phyloP scores from a whole-genome alignment of 2,329 filamentous ascomycete species.

The Fulvia fulva region DNA sequence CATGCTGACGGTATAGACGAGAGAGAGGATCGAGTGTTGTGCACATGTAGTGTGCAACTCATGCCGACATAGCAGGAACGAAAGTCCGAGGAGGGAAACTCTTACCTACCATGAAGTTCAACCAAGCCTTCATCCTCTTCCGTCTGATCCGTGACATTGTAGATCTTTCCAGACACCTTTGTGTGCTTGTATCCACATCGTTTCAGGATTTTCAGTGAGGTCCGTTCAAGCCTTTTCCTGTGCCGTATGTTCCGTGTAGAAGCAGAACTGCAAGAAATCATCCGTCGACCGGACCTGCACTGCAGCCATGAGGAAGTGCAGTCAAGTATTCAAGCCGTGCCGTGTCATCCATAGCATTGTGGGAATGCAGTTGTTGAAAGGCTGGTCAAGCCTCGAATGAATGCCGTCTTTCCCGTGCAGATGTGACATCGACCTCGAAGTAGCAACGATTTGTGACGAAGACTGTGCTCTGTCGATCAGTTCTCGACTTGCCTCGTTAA shows the following conservation, averaged over 20 bases:
- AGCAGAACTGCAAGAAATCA: too few relatives aligned
- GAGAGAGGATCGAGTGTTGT: not conserved
- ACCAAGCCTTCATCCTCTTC: not conserved
- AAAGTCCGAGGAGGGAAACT: not conserved
- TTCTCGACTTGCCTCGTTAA: too few relatives aligned
- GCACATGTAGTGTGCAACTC: not conserved
- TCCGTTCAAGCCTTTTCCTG: not conserved
- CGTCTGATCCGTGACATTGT: not conserved
- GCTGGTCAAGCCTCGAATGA: not conserved
- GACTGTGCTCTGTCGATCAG: too few relatives aligned
- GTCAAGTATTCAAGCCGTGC: not conserved
- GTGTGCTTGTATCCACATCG: not conserved
- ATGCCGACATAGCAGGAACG: not conserved
- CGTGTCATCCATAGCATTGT: not conserved
- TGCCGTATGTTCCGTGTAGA: not conserved
- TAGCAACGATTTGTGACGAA: too few relatives aligned
- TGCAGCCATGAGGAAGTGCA: not conserved
- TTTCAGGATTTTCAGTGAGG: not conserved
- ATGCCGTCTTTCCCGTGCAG: too few relatives aligned
- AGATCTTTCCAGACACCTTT: not conserved
- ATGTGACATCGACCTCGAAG: too few relatives aligned
- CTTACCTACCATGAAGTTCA: not conserved
- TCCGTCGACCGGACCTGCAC: not conserved
- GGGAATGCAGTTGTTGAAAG: not conserved
- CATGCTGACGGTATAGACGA: slow-evolving; percentile 70